Evolutionary conservation across 2,329 filamentous ascomycete genomes (phyloP), one percentile per base, ranked within the genome.

Genomic region (Microdochium nivale): DNA sequence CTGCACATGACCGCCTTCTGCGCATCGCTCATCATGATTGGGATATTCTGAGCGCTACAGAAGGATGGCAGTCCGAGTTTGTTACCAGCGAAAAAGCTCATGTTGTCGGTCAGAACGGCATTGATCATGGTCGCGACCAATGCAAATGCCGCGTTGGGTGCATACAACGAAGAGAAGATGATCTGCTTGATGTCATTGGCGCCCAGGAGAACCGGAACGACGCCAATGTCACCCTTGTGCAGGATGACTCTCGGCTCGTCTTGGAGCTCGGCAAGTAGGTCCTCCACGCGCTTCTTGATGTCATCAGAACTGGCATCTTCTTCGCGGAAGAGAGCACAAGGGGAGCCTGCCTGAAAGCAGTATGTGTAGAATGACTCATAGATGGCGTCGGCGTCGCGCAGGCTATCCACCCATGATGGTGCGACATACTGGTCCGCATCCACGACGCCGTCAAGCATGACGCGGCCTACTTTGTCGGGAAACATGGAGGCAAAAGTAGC

Each of bases 351-450:
- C 21, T 69, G 65, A 51, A 67, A 71, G 58, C 79, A 82, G 43
- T 68, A 70, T 47, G 65, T 59, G 54, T 73, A 77, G 58, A 81
- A 78, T 35, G 58, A 65, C 2, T 65, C 64, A 52, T 75, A 67
- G 16, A 72, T 67, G 49, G 71, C 63, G 51, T 81, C 77, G 32
- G 72, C 67, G 53, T 80, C 72, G 43, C 63, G 56, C 9, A 75
- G 58, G 35, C 67, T 69, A 13, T 66, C 66, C 4, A 57, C 63
- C 69, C 67, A 73, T 25, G 63, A 62, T 2, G 69, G 70, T 23
- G 59, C 61, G 49, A 71, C 70, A 53, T 76, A 76, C 49, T 74
- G 69, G 47, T 67, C 63, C n/a, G 63, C 63, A n/a, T 67, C 60
- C 9, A 68, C 60, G 5, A 60, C 68, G 56, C 62, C 66, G 35